Conservation (phyloP, 176 grass and related monocot genomes). For the Olyra latifolia region DNA sequence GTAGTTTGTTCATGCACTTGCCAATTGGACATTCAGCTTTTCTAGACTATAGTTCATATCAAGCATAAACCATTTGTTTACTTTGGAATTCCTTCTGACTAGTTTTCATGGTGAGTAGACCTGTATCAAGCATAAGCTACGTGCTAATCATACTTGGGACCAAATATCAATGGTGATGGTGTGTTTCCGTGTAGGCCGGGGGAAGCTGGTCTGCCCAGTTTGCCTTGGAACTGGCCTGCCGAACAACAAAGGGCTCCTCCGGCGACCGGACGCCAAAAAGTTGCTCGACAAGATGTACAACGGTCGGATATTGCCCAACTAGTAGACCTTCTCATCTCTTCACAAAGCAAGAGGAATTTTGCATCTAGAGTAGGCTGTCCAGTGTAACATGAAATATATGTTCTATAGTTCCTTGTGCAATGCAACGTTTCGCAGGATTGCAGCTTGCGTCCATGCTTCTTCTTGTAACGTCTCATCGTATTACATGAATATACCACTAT, state of each 20-base stretch:
- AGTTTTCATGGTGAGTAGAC: background rate
- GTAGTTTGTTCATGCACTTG: background rate
- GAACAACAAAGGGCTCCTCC: constrained; percentile 89
- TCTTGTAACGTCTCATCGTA: too few species aligned
- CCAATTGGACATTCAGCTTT: background rate
- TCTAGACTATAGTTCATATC: background rate
- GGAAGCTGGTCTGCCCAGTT: constrained; percentile 85
- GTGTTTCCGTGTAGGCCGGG: constrained; percentile 54
- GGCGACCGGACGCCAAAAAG: constrained; percentile 70
- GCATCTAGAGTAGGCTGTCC: background rate
- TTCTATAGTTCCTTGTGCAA: too few species aligned
- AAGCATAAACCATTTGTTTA: background rate
- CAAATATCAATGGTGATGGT: too few species aligned
- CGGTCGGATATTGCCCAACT: constrained; percentile 71
- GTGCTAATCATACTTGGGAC: background rate
- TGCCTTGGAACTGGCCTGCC: constrained; percentile 91
- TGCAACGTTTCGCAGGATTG: too few species aligned
- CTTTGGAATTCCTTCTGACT: background rate
- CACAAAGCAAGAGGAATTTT: background rate
- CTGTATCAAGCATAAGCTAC: background rate
- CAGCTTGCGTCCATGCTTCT: too few species aligned
- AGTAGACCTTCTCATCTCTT: constrained; percentile 10
- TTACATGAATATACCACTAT: too few species aligned
- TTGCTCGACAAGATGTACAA: constrained; percentile 98
- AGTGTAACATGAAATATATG: background rate